Conservation (phyloP, 2,329 filamentous ascomycete species). For the Pseudopyrenochaeta lycopersici region DNA sequence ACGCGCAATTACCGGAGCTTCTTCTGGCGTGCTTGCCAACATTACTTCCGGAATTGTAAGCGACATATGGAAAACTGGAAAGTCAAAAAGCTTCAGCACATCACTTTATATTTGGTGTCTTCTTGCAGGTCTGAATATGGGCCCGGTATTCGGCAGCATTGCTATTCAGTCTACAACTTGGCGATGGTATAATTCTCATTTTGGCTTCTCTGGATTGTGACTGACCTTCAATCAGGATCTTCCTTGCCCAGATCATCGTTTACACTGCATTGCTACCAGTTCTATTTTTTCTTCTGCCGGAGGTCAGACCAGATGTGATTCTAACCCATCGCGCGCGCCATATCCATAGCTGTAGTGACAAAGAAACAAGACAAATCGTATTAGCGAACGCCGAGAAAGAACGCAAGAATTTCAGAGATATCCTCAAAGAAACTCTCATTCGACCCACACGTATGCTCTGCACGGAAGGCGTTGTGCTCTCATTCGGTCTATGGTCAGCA, state of each 20-base stretch:
- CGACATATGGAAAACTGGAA: constrained; percentile 50
- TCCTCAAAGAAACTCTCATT: constrained; percentile 50
- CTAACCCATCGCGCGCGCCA: constrained; percentile 48
- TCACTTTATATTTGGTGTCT: constrained; percentile 55
- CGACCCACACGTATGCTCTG: constrained; percentile 53
- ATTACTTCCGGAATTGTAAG: constrained; percentile 46
- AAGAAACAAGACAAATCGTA: constrained; percentile 27
- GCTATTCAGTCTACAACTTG: constrained; percentile 50
- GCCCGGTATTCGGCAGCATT: constrained; percentile 55
- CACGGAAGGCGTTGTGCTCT: constrained; percentile 61
- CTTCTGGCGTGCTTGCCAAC: constrained; percentile 55
- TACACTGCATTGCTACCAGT: constrained; percentile 55
- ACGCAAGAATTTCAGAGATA: constrained; percentile 37
- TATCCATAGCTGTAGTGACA: constrained; percentile 39
- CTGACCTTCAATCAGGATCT: constrained; percentile 49
- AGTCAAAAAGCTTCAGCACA: constrained; percentile 53
- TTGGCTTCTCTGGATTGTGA: background rate
- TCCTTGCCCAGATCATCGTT: constrained; percentile 56
- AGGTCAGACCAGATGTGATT: constrained; percentile 60
- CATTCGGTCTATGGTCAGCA: constrained; percentile 59
- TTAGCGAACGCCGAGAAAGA: constrained; percentile 49
- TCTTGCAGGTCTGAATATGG: constrained; percentile 55
- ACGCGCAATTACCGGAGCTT: constrained; percentile 56
- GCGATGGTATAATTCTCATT: constrained; percentile 48
- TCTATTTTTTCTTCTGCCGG: constrained; percentile 54